Evolutionary conservation across 192 early-diverging fungal genomes (phyloP).

Genomic region (Podila epicladia): DNA sequence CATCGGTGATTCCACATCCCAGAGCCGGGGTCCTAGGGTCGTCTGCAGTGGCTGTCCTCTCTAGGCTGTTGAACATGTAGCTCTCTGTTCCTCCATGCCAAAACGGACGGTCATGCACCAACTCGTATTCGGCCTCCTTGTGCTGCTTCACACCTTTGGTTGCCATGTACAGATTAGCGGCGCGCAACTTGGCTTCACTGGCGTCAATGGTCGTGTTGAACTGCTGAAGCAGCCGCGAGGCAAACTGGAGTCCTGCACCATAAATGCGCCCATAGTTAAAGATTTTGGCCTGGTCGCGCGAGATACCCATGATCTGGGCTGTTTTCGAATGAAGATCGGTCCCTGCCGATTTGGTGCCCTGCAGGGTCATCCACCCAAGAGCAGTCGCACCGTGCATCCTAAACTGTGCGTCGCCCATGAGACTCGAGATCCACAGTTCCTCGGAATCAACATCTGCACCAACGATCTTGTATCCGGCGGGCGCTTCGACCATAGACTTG

Average conservation of each 20-base stretch:
- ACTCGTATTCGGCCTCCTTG: conserved; percentile 20
- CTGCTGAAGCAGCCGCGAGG: conserved; percentile 80
- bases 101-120: conserved; percentile 55
- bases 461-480: conserved; percentile 84
- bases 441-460: conserved; percentile 98
- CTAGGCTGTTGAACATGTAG: conserved; percentile 95
- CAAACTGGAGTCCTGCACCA: conserved; percentile 90
- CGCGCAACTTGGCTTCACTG: conserved; percentile 70
- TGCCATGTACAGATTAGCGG: conserved; percentile 73
- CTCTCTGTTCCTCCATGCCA: conserved; percentile 94
- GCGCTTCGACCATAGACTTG: conserved; percentile 88
- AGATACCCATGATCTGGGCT: conserved; percentile 86
- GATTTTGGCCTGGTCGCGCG: conserved; percentile 88
- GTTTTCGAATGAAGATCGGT: conserved; percentile 97
- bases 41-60: conserved; percentile 76
- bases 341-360: conserved; percentile 87
- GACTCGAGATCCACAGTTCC: conserved; percentile 96
- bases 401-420: conserved; percentile 95
- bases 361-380: conserved; percentile 97
- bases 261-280: conserved; percentile 98
- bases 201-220: conserved; percentile 77
- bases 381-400: conserved; percentile 92
- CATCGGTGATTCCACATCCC: conserved; percentile 89
- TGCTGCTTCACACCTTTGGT: conserved; percentile 83
- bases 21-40: conserved; percentile 88